Conservation (phyloP, 1,139 yeast genomes). For the Nakaseomyces uthaithaninus region DNA sequence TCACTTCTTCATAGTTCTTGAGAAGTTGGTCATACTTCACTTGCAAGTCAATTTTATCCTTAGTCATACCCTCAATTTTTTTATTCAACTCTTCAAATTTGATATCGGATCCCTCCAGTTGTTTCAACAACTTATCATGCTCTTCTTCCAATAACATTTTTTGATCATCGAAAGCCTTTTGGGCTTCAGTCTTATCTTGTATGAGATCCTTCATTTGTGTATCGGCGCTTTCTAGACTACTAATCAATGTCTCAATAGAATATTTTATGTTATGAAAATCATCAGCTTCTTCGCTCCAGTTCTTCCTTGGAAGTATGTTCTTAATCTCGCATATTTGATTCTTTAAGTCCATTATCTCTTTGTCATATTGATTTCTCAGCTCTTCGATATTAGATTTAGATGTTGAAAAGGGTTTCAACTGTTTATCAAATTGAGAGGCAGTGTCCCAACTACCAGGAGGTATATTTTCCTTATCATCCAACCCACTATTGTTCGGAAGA, state of each 20-base stretch:
- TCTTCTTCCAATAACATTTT: neutral
- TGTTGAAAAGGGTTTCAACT: neutral
- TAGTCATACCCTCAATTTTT: neutral
- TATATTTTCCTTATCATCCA: conserved; percentile 2
- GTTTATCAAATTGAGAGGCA: neutral
- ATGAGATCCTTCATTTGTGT: neutral
- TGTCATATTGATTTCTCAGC: conserved; percentile 1
- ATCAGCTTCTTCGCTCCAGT: too few relatives aligned
- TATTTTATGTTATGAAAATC: neutral
- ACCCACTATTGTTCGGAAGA: neutral
- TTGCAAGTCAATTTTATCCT: neutral
- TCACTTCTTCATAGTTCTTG: too few relatives aligned
- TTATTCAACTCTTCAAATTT: neutral
- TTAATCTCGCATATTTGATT: neutral
- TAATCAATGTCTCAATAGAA: neutral
- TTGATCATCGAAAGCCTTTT: neutral
- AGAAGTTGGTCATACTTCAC: too few relatives aligned
- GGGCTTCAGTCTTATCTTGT: neutral
- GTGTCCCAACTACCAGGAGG: neutral
- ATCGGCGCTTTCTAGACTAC: neutral
- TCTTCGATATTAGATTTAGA: conserved; percentile 1
- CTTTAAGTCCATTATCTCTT: neutral
- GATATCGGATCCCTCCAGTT: neutral
- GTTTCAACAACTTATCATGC: neutral
- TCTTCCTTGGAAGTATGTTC: neutral